These are phyloP conservation scores for Sporothrix globosa DNA, from an alignment of 2,329 filamentous ascomycete genomes.

Conservation along the genomic window DNA sequence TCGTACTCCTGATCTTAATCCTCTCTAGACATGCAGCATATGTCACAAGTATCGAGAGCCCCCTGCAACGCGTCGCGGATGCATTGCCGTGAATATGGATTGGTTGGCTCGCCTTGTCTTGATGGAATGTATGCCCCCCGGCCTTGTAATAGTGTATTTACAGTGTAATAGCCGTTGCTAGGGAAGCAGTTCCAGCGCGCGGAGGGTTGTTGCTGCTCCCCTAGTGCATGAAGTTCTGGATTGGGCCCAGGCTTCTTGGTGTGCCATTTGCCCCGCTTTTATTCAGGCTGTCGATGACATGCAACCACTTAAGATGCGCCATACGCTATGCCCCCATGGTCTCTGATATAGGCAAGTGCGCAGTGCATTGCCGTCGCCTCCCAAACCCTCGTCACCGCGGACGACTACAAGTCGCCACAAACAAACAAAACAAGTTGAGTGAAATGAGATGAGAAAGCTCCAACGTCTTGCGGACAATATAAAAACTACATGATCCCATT, in stretches of 20 bases:
- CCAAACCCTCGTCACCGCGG: slow-evolving; percentile 15
- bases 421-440: slow-evolving; percentile 14
- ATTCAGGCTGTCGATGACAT: slow-evolving; percentile 11
- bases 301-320: slow-evolving; percentile 29
- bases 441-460: not conserved
- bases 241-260: not conserved
- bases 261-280: slow-evolving; percentile 20
- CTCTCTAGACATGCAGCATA: not conserved
- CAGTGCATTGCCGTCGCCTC: not conserved
- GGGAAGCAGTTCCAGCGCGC: slow-evolving; percentile 19
- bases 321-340: slow-evolving; percentile 18
- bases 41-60: not conserved
- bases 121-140: not conserved
- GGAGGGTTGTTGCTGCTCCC: slow-evolving; percentile 4
- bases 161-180: slow-evolving; percentile 14
- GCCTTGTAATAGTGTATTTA: not conserved
- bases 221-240: slow-evolving; percentile 17
- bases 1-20: too few relatives aligned
- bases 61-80: slow-evolving; percentile 1
- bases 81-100: not conserved
- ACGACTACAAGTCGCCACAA: slow-evolving; percentile 24
- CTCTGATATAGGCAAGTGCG: slow-evolving; percentile 20
- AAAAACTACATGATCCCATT: slow-evolving; percentile 16
- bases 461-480: not conserved
- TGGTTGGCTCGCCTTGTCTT: slow-evolving; percentile 2